Evolutionary conservation across 1,284 basidiomycete species (phyloP), one percentile per base, ranked within the genome.

Genomic region (Rhodotorula mucilaginosa): DNA sequence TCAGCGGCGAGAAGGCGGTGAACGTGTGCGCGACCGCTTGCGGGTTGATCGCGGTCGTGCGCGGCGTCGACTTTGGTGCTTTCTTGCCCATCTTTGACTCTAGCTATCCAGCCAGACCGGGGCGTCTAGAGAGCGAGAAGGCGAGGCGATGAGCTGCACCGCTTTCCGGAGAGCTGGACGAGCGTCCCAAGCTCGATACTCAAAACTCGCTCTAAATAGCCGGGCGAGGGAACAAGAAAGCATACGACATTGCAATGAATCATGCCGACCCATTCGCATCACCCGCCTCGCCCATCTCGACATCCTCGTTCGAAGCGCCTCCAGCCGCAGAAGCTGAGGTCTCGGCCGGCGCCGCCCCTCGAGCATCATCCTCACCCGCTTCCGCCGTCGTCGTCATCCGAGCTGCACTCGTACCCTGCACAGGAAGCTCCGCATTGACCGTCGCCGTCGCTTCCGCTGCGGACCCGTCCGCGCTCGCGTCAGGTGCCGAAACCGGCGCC

Each of bases 11-110:
- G 68, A 71, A 72, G 58, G 49, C 60, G 49, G 70, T 62, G 23
- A 69, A 54, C 19, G 68, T 64, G 16, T 68, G 61, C 18, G 71
- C 69, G 49, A 70, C 58, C 29, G 68, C 65, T 2, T 68, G 66
- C 13, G 73, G 67, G 59, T 70, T 73, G 68, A 80, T 78, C 69
- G 74, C 78, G 44, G 75, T 74, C 49, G 75, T 76, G 18, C 75
- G 72, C 19, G 65, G 65, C 0, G 66, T 64, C 2, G 52, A 44
- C 34, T 65, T 69, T 31, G 69, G 62, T n/a, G 66, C 44, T 52
- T 73, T 75, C 61, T 75, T 75, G 61, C 71, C 74, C 74, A 75
- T 75, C 39, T 1, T 70, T 23, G 19, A n/a, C 8, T 46, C 29
- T 16, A 48, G 44, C 34, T 16, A 7, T 46, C 29, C 16, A 39